A percentile compares a stretch with the other conserved stretches of the same genome.
phyloP scores from a whole-genome alignment of 192 early-diverging fungal genomes.

The Dissophora ornata region DNA sequence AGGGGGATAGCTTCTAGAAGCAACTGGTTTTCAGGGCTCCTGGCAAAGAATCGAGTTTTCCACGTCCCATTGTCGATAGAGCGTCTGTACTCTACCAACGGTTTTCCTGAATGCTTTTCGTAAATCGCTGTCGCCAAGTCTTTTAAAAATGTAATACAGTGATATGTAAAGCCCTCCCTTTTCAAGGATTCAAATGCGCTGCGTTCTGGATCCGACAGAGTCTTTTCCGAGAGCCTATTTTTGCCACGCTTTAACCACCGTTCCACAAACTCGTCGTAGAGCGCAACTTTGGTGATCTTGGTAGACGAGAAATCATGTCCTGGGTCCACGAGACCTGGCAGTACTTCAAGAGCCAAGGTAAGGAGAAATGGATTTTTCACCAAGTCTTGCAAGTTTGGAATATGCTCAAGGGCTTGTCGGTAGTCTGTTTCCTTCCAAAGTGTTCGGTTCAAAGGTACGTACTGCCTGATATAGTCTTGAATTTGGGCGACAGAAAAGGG shows the following conservation, averaged over 20 bases:
- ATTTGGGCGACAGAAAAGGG: not conserved
- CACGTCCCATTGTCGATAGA: not conserved
- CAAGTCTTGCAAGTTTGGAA: not conserved
- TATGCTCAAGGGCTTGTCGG: not conserved
- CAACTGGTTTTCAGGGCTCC: not conserved
- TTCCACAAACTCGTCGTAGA: conserved; percentile 4
- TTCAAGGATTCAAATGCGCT: not conserved
- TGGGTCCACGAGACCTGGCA: not conserved
- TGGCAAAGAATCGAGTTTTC: not conserved
- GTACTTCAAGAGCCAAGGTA: not conserved
- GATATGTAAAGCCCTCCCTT: not conserved
- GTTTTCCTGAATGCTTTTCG: not conserved
- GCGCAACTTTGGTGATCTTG: not conserved
- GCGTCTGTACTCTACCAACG: not conserved
- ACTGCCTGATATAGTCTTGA: not conserved
- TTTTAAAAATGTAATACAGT: not conserved
- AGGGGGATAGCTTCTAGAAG: not conserved
- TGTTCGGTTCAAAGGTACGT: not conserved
- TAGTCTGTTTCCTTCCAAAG: not conserved
- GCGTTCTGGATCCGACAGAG: not conserved
- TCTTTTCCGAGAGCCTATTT: not conserved
- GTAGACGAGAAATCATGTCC: not conserved
- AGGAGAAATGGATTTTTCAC: not conserved
- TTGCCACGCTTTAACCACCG: not conserved
- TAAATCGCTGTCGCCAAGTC: not conserved